Base-by-base conservation (phyloP, 2,329 filamentous ascomycete genomes). In the Neopestalotiopsis clavispora region DNA sequence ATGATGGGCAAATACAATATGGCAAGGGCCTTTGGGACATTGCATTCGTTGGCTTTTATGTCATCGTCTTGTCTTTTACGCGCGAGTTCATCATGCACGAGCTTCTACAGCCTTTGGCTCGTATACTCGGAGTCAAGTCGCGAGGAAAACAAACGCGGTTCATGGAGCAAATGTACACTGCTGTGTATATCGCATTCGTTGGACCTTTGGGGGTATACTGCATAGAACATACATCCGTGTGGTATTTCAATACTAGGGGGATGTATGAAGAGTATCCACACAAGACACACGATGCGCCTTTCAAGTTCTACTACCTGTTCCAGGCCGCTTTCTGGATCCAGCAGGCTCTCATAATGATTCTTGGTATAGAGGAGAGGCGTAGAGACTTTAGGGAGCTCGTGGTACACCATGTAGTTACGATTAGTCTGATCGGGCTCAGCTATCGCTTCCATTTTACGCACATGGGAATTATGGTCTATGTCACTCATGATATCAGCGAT, bases 371-470 rank as follows among this genome's bases (percentile, higher is more conserved):
- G 85, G 97, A 97, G 85, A 95, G 93, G 34, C 86, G 95, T 70
- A 98, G 97, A 84, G 95, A 98, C 81, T 98, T 95, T 82, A 95
- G 94, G 82, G 95, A 98, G 84, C 87, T 98, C 66, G 93, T 97
- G 64, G 90, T 91, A 67, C 95, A 98, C 80, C 95, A 98, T 80
- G 91, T 98, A 74, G 93, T 98, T 78, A 97, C 94, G 20, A 83
- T 98, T 69, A 84, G 91, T 20, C 87, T 98, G 74, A 97, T 98
- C 74, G 91, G 83, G 69, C 84, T 95, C 77, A 96, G 93, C 84
- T 98, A 98, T 83, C 90, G 94, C 70, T 98, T 97, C 85, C 95
- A 98, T 82, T 98, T 98, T 80, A 97, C 94, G 23, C 95, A 97
- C 82, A 97, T 98, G 79, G 95, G 95, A 30, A 83, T 98, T 67